phyloP scores from a whole-genome alignment of 495 filamentous ascomycete genomes.

The Aspergillus biplanus region DNA sequence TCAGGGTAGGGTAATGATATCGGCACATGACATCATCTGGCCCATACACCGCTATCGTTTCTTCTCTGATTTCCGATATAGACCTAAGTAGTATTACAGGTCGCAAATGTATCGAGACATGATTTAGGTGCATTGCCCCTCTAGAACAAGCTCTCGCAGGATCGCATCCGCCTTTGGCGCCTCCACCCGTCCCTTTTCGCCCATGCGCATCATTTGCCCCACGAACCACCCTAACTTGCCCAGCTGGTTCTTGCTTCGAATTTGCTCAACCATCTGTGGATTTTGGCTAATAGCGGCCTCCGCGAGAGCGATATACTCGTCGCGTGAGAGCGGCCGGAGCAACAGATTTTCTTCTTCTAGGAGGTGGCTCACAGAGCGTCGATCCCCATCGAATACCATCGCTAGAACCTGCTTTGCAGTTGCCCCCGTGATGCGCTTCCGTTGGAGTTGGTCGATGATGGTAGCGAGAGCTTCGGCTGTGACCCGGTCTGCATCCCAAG shows the following conservation, averaged over 20 bases:
- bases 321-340: constrained; percentile 58
- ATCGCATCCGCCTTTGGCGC: constrained; percentile 70
- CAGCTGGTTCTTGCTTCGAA: constrained; percentile 64
- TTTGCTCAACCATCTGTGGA: constrained; percentile 66
- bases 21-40: no score
- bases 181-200: constrained; percentile 77
- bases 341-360: constrained; percentile 69
- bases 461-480: constrained; percentile 63
- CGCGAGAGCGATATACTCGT: constrained; percentile 51
- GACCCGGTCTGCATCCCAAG: constrained; percentile 61
- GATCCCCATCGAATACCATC: constrained; percentile 58
- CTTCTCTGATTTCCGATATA: no score
- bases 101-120: no score
- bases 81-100: no score
- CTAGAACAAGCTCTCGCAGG: constrained; percentile 59
- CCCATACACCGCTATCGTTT: no score
- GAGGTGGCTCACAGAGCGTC: constrained; percentile 57
- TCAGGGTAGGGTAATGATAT: no score
- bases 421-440: constrained; percentile 70
- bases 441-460: constrained; percentile 66
- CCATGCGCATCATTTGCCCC: constrained; percentile 83
- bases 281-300: constrained; percentile 51
- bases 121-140: neutral
- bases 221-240: constrained; percentile 88
- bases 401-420: constrained; percentile 76